Evolutionary conservation across 495 filamentous ascomycete genomes (phyloP), one percentile per base, ranked within the genome.

Genomic region (Penicillium lividum): DNA sequence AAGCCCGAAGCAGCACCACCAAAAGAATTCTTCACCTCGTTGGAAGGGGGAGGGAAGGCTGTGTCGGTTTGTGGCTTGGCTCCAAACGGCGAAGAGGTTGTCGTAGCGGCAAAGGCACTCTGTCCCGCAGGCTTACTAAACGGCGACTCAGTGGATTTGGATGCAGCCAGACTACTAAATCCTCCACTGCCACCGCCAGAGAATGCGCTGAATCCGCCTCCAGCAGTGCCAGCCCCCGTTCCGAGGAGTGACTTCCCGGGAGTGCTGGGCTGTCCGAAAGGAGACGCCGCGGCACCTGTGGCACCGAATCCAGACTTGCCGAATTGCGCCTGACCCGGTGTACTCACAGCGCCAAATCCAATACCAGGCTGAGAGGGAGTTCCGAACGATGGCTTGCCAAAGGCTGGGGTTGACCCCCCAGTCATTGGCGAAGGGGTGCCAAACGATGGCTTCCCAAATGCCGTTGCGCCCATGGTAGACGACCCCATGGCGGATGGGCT

Each of bases 1-100:
- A 97, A 97, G 0, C 82, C 79, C 51, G 72, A 62, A 15, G 60
- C 53, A 9, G 77, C 73, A 34, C 77, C 68, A 15, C 86, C 84
- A 68, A 92, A 87, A 5, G 72, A 68, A 9, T 71, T 71, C 42
- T 75, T 68, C 45, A 74, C 50, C 47, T 66, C 67, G 4, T 60
- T 63, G 7, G 72, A 59, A 31, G 81, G 73, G 9, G 73, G 47
- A 1, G 63, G 47, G 55, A 82, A 80, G 9, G 66, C 54, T 0
- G 78, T 71, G 8, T 62, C 62, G 13, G 60, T 63, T 45, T 69
- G 56, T 30, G 63, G 44, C 36, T 66, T 65, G 13, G 56, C 56
- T 40, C 73, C 75, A 57, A 76, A 74, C 7, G 60, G 25, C 9
- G 73, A 70, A 15, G 59, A 34, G 3, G 46, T 31, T 54, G n/a